These are phyloP conservation scores for Boletus rubropictus DNA, from an alignment of 768 basidiomycete genomes.

Conservation along the genomic window DNA sequence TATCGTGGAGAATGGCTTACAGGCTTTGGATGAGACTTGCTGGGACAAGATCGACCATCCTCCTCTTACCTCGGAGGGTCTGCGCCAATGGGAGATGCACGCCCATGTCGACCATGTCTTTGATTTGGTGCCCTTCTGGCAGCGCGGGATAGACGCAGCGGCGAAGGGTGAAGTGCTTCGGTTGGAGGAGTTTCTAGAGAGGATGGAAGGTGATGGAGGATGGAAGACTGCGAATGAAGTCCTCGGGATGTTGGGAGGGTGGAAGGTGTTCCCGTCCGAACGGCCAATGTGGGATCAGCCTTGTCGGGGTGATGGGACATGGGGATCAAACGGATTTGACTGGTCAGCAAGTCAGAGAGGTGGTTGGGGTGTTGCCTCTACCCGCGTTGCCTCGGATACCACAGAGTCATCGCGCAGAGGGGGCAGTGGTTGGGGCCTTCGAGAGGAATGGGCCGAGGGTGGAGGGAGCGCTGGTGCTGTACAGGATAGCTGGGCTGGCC, in stretches of 20 bases:
- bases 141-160: constrained; percentile 42
- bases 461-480: neutral
- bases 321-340: constrained; percentile 3
- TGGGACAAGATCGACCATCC: constrained; percentile 28
- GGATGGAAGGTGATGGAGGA: constrained; percentile 33
- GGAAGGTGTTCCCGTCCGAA: constrained; percentile 10
- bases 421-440: constrained; percentile 16
- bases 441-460: constrained; percentile 13
- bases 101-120: constrained; percentile 41
- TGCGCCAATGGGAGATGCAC: constrained; percentile 27
- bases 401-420: constrained; percentile 15
- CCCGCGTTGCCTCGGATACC: constrained; percentile 12
- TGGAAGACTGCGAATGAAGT: constrained; percentile 28
- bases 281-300: constrained; percentile 9
- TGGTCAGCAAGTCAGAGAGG: constrained; percentile 6
- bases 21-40: constrained; percentile 18
- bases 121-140: constrained; percentile 53
- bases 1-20: constrained; percentile 6
- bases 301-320: constrained; percentile 1
- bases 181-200: constrained; percentile 43
- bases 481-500: constrained; percentile 3
- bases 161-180: constrained; percentile 39
- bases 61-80: constrained; percentile 27
- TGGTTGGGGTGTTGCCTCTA: constrained; percentile 11
- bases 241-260: constrained; percentile 26